Evolutionary conservation across 257 asterid genomes (phyloP).

Genomic region (Osmanthus fragrans): DNA sequence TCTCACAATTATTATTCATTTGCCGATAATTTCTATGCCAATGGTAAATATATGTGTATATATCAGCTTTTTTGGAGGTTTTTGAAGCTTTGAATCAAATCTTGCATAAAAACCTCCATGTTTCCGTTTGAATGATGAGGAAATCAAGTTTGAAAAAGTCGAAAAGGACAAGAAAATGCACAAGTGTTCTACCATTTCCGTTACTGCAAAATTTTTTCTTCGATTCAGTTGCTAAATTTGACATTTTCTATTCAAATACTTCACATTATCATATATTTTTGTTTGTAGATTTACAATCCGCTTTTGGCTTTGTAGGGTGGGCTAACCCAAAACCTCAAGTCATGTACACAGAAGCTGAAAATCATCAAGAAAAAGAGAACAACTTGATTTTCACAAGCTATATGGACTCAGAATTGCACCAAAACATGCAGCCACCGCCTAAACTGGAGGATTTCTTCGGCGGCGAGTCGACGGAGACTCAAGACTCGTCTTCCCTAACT

Average conservation of each 20-base stretch:
- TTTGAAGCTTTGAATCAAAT: neutral
- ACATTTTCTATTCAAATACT: neutral
- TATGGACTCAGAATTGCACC: conserved; percentile 47
- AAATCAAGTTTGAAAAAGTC: conserved; percentile 44
- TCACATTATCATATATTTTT: neutral
- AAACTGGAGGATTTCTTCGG: conserved; percentile 89
- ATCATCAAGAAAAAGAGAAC: conserved; percentile 25
- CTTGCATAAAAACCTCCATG: conserved; percentile 30
- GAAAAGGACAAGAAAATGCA: conserved; percentile 50
- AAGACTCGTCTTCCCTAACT: conserved; percentile 61
- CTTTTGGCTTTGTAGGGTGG: conserved; percentile 41
- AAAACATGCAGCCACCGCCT: conserved; percentile 46
- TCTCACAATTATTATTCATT: conserved; percentile 61
- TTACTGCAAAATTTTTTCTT: conserved; percentile 21
- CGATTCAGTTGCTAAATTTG: neutral
- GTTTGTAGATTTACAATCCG: neutral
- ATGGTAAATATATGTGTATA: conserved; percentile 36
- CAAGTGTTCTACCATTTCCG: conserved; percentile 40
- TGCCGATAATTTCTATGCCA: conserved; percentile 71
- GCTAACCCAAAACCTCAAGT: conserved; percentile 43
- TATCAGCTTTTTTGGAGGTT: conserved; percentile 12
- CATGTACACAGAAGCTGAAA: conserved; percentile 44
- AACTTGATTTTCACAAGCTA: conserved; percentile 38
- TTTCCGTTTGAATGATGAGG: conserved; percentile 57
- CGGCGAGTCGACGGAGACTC: conserved; percentile 70